Percentiles rank a stretch among this genome's conserved stretches.
Evolutionary conservation across 371 early-diverging fungal species (phyloP).

Genomic region (Mortierella sp.): DNA sequence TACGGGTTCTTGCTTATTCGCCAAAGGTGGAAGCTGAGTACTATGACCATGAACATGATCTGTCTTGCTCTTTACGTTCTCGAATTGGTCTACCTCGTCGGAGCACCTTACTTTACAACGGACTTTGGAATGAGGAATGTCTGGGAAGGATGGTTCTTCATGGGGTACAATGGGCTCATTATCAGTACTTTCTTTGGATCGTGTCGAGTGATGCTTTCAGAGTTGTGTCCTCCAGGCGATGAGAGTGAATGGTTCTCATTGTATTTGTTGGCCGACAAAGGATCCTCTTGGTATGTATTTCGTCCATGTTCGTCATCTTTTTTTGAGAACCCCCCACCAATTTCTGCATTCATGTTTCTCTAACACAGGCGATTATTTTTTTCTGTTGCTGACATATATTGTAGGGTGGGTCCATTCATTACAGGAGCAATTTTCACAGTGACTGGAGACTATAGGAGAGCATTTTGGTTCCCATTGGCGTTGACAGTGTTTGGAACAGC

Average conservation of each 20-base stretch:
- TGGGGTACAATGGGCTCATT: conserved; percentile 27
- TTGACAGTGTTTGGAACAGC: conserved; percentile 45
- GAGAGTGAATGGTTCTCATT: conserved; percentile 69
- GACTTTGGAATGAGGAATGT: conserved; percentile 28
- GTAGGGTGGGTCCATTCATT: conserved; percentile 68
- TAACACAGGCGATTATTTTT: background rate
- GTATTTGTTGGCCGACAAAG: conserved; percentile 74
- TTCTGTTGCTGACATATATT: background rate
- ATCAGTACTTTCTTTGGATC: conserved; percentile 45
- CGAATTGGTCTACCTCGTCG: conserved; percentile 23
- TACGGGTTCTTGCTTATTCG: conserved; percentile 37
- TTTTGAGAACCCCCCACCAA: background rate
- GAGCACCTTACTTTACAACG: conserved; percentile 24
- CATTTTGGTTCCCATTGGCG: conserved; percentile 59
- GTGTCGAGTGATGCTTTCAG: conserved; percentile 61
- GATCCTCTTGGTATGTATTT: conserved; percentile 61
- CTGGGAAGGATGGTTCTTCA: conserved; percentile 35
- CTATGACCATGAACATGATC: conserved; percentile 28
- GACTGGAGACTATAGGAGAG: conserved; percentile 54
- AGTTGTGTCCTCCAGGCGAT: conserved; percentile 62
- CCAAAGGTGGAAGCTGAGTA: conserved; percentile 30
- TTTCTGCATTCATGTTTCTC: background rate
- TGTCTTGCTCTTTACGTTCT: conserved; percentile 20
- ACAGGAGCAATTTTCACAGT: conserved; percentile 62
- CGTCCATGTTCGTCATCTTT: background rate